These are phyloP conservation scores for Kodamaea lidongshanica DNA, from an alignment of 805 yeast species.

Conservation along the genomic window DNA sequence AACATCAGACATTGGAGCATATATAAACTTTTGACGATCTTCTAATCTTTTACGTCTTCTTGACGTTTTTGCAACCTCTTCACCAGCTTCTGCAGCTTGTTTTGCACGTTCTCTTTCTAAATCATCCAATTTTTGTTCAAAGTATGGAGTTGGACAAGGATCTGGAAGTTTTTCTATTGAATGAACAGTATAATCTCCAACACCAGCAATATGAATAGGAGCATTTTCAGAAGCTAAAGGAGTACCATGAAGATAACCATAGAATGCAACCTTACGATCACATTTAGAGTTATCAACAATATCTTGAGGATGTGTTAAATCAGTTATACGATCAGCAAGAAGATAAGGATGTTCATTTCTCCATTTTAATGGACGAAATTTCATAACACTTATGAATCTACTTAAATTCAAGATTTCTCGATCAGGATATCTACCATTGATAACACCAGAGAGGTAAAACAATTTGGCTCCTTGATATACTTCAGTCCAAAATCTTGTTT, in stretches of 20 bases:
- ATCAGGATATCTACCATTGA: constrained; percentile 97
- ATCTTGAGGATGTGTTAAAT: constrained; percentile 83
- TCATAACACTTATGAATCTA: constrained; percentile 93
- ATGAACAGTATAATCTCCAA: constrained; percentile 78
- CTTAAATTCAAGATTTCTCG: constrained; percentile 88
- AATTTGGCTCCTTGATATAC: constrained; percentile 97
- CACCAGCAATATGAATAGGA: constrained; percentile 89
- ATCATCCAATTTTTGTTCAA: constrained; percentile 79
- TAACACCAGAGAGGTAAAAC: constrained; percentile 89
- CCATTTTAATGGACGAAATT: constrained; percentile 98
- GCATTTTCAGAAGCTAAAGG: constrained; percentile 66
- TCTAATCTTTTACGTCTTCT: constrained; percentile 84
- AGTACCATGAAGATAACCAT: constrained; percentile 94
- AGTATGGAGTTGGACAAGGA: constrained; percentile 97
- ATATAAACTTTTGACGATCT: constrained; percentile 87
- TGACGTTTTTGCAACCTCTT: constrained; percentile 44
- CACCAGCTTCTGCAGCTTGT: constrained; percentile 57
- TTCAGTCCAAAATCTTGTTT: constrained; percentile 97
- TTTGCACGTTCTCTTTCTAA: constrained; percentile 67
- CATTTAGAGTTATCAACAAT: constrained; percentile 74
- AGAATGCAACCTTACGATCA: constrained; percentile 85
- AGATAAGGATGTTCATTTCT: constrained; percentile 96
- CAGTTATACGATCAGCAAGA: constrained; percentile 86
- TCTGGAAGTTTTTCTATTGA: constrained; percentile 88
- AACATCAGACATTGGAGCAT: constrained; percentile 99